phyloP scores from a whole-genome alignment of 805 yeast genomes.

The Metschnikowia amazonensis region DNA sequence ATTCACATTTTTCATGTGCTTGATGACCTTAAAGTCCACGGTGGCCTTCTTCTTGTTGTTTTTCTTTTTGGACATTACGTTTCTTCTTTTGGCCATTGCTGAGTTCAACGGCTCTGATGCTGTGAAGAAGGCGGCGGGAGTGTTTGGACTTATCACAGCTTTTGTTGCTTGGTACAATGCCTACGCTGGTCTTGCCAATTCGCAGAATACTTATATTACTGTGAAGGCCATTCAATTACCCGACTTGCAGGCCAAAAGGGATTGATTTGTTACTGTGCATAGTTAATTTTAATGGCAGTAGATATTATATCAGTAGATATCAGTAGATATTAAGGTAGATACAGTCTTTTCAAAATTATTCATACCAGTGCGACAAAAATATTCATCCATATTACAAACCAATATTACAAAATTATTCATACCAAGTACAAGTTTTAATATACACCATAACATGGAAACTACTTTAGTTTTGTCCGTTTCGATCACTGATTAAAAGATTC shows the following conservation, averaged over 20 bases:
- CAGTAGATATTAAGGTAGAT: too few species aligned
- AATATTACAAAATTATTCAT: too few species aligned
- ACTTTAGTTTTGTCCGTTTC: too few species aligned
- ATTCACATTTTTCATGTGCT: slow-evolving; percentile 40
- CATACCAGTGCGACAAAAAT: too few species aligned
- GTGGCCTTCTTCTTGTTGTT: slow-evolving; percentile 40
- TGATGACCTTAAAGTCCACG: slow-evolving; percentile 41
- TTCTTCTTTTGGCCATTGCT: slow-evolving; percentile 38
- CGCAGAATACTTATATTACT: slow-evolving; percentile 58
- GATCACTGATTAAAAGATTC: too few species aligned
- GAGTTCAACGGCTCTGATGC: slow-evolving; percentile 29
- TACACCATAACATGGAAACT: too few species aligned
- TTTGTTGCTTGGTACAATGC: slow-evolving; percentile 45
- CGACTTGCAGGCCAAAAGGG: slow-evolving; percentile 24
- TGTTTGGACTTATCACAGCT: slow-evolving; percentile 40
- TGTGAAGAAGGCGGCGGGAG: slow-evolving; percentile 41
- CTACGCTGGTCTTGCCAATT: slow-evolving; percentile 49
- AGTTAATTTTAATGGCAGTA: too few species aligned
- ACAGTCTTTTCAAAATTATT: too few species aligned
- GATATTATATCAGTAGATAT: too few species aligned
- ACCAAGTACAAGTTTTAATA: too few species aligned
- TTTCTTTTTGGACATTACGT: slow-evolving; percentile 40
- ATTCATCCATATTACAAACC: too few species aligned
- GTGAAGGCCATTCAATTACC: slow-evolving; percentile 53
- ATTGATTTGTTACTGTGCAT: too few species aligned